A percentile compares a stretch with the other conserved stretches of the same genome.
These are phyloP conservation scores for Exophiala lecanii-corni DNA, from an alignment of 2,329 filamentous ascomycete genomes.

Conservation along the genomic window DNA sequence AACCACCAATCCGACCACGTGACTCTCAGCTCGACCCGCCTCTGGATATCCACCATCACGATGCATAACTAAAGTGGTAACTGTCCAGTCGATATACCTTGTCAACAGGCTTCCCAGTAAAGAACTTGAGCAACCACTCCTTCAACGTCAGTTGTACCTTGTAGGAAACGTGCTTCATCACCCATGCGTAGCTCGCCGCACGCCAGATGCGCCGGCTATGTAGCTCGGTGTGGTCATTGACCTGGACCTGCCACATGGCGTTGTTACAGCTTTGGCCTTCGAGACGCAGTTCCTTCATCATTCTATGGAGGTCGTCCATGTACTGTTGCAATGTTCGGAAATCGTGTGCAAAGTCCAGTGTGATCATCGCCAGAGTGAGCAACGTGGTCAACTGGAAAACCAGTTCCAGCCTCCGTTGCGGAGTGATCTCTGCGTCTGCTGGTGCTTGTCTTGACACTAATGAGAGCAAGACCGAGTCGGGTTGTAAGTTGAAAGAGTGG, in stretches of 20 bases:
- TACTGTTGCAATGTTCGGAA: conserved; percentile 16
- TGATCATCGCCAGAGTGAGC: conserved; percentile 15
- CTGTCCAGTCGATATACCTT: conserved; percentile 11
- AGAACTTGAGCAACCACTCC: conserved; percentile 18
- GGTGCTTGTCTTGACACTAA: conserved; percentile 11
- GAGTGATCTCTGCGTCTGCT: conserved; percentile 11
- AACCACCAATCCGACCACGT: no score
- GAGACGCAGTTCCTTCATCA: conserved; percentile 14
- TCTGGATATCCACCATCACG: no score
- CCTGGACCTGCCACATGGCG: conserved; percentile 21
- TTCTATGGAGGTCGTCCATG: conserved; percentile 17
- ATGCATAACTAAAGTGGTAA: conserved; percentile 22
- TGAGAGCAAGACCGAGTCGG: conserved; percentile 12
- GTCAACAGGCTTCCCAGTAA: conserved; percentile 14
- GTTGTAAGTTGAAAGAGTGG: conserved; percentile 14
- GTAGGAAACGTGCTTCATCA: conserved; percentile 19
- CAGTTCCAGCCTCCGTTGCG: conserved; percentile 15
- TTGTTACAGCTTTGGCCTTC: conserved; percentile 19
- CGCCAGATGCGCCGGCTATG: conserved; percentile 20
- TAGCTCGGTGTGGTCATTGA: conserved; percentile 15
- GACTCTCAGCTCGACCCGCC: no score
- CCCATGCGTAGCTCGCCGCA: conserved; percentile 17
- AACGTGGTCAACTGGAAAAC: conserved; percentile 20
- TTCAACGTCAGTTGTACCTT: conserved; percentile 16
- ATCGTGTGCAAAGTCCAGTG: conserved; percentile 15